A percentile compares a stretch with the other conserved stretches of the same genome.
Conservation (phyloP, 1,139 yeast genomes). For the Wickerhamomyces sp. region DNA sequence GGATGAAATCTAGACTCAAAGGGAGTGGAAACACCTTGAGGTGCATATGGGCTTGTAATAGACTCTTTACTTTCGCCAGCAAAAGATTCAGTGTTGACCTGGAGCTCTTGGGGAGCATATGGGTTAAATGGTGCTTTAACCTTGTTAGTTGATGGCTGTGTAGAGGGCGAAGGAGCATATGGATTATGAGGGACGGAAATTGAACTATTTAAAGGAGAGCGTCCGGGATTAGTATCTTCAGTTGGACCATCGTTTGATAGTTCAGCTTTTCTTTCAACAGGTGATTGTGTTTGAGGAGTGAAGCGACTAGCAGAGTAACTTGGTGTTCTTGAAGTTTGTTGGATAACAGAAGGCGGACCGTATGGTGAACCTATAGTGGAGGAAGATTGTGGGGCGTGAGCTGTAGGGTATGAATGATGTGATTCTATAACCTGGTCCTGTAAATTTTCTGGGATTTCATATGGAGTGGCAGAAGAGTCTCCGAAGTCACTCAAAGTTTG, state of each 20-base stretch:
- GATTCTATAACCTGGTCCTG: constrained; percentile 2
- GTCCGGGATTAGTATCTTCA: not conserved
- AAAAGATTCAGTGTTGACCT: not conserved
- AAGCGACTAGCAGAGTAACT: constrained; percentile 10
- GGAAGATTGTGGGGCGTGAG: constrained; percentile 1
- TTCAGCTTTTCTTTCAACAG: constrained; percentile 1
- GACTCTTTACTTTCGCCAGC: not conserved
- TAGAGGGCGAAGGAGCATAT: constrained; percentile 7
- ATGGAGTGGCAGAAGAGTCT: constrained; percentile 14
- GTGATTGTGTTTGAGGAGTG: constrained; percentile 15
- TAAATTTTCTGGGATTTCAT: constrained; percentile 8
- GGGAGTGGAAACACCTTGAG: constrained; percentile 1
- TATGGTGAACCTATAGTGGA: not conserved
- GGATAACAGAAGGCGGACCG: not conserved
- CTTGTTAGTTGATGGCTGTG: not conserved
- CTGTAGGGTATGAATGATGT: constrained; percentile 7
- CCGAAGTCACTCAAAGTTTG: constrained; percentile 14
- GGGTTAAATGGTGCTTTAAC: not conserved
- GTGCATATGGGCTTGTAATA: constrained; percentile 5
- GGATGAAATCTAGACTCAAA: constrained; percentile 16
- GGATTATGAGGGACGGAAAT: not conserved
- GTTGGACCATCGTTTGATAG: not conserved
- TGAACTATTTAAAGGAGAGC: not conserved
- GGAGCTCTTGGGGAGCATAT: not conserved
- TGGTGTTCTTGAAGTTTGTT: not conserved